Base-by-base conservation (phyloP, 495 filamentous ascomycete species). In the Thermothielavioides terrestris region DNA sequence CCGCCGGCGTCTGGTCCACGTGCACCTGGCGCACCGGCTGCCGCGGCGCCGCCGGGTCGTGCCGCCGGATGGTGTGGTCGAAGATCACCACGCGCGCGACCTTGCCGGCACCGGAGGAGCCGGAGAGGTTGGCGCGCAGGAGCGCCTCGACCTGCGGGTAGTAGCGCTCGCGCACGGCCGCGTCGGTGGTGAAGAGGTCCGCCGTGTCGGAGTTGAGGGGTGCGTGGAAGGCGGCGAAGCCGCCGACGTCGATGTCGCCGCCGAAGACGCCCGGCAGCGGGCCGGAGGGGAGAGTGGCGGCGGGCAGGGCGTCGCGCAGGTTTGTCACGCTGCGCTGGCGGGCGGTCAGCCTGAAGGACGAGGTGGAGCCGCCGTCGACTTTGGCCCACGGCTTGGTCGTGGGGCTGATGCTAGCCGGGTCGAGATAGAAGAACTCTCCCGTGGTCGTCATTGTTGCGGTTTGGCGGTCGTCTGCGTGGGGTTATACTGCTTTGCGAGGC, bases 21-120 rank as follows among this genome's bases (percentile, higher is more conserved):
- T 95, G 89, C 1, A 84, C 86, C 18, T 76, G 66, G 35, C 73
- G 78, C 0, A 94, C 86, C 0, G 89, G 89, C 17, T 68, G 70
- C 2, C 88, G 74, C 1, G 70, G 55, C 0, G 87, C 73, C 6
- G 62, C 53, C 0, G 73, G 68, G 9, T 61, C 66, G 10, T 75
- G 68, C 17, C 78, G 72, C 3, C 89, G 83, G 68, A 94, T 84
- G 10, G 89, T 94, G 61, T 95, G 87, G 71, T 95, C 89, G 72
- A 95, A 94, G 49, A 95, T 70, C 47, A 86, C 66, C 15, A 94
- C 70, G 36, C 78, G 71, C 26, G 81, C 72, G 18, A 78, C 40
- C 27, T 48, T 54, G 8, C 15, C 25, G n/a, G n/a, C n/a, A n/a
- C n/a, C n/a, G n/a, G n/a, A n/a, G n/a, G n/a, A n/a, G n/a, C n/a